A percentile compares a stretch with the other conserved stretches of the same genome.
These are phyloP conservation scores for Daldinia eschscholtzii DNA, from an alignment of 2,329 filamentous ascomycete genomes.

Conservation along the genomic window DNA sequence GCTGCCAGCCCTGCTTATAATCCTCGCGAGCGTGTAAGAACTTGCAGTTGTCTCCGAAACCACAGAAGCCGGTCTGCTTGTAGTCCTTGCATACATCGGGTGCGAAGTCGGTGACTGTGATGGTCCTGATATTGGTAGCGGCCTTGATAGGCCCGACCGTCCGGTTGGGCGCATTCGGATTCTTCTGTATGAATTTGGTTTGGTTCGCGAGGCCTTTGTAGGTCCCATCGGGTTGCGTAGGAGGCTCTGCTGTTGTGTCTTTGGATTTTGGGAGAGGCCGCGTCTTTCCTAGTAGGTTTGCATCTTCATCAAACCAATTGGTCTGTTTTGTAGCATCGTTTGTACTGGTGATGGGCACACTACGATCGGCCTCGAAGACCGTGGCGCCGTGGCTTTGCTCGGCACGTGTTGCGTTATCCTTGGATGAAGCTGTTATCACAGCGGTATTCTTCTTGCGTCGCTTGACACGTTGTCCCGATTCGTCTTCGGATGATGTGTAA, in stretches of 20 bases:
- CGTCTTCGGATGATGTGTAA: slow-evolving; percentile 81
- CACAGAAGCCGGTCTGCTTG: slow-evolving; percentile 79
- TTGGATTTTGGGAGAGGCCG: slow-evolving; percentile 54
- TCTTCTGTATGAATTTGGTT: slow-evolving; percentile 82
- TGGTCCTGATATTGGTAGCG: slow-evolving; percentile 88
- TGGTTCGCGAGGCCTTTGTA: slow-evolving; percentile 83
- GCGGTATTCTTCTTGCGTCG: slow-evolving; percentile 77
- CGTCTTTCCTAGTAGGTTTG: slow-evolving; percentile 71
- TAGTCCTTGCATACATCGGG: slow-evolving; percentile 97
- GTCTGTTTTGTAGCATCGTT: slow-evolving; percentile 92
- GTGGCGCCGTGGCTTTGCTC: slow-evolving; percentile 62
- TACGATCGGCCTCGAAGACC: slow-evolving; percentile 71
- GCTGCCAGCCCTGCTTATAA: slow-evolving; percentile 93
- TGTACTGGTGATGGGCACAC: slow-evolving; percentile 70
- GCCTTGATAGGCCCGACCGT: slow-evolving; percentile 89
- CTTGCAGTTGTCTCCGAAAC: slow-evolving; percentile 85
- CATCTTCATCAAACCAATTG: slow-evolving; percentile 89
- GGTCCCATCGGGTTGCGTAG: slow-evolving; percentile 68
- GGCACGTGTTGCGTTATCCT: slow-evolving; percentile 56
- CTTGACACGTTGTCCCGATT: slow-evolving; percentile 82
- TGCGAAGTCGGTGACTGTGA: slow-evolving; percentile 90
- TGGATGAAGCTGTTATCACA: slow-evolving; percentile 74
- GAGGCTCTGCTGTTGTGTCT: slow-evolving; percentile 29
- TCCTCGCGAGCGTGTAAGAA: slow-evolving; percentile 82
- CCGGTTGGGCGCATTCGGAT: slow-evolving; percentile 77